These are phyloP conservation scores for Rhizoclosmatium globosum DNA, from an alignment of 192 early-diverging fungal species.

Conservation along the genomic window DNA sequence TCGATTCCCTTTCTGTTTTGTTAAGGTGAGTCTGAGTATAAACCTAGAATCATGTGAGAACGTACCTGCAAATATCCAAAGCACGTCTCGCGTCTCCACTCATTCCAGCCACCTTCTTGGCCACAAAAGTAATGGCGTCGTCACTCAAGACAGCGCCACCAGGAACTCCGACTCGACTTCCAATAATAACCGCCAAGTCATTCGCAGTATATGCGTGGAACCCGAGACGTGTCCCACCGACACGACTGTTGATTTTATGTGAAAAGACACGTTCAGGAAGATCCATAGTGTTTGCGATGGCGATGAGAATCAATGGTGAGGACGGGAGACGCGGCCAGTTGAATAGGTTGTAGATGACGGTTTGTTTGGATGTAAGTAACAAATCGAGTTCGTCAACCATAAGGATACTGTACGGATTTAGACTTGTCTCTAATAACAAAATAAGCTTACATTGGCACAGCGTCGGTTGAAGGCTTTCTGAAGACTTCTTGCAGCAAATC, in stretches of 20 bases:
- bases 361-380: conserved; percentile 89
- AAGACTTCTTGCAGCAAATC: conserved; percentile 66
- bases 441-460: conserved; percentile 65
- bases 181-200: conserved; percentile 87
- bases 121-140: conserved; percentile 93
- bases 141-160: conserved; percentile 66
- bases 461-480: conserved; percentile 1
- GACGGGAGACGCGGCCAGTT: conserved; percentile 91
- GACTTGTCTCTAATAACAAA: conserved; percentile 54
- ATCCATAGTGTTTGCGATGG: conserved; percentile 99
- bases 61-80: conserved; percentile 90
- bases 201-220: conserved; percentile 91
- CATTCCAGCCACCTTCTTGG: conserved; percentile 95
- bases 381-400: conserved; percentile 98
- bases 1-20: conserved; percentile 38
- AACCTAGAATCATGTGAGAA: conserved; percentile 20
- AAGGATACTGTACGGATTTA: conserved; percentile 76
- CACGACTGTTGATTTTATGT: conserved; percentile 88
- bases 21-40: too few species aligned
- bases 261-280: conserved; percentile 90
- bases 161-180: conserved; percentile 81
- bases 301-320: conserved; percentile 89
- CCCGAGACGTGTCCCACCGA: conserved; percentile 63
- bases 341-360: conserved; percentile 98
- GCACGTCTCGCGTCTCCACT: conserved; percentile 94